Evolutionary conservation across 257 asterid genomes (phyloP).

Genomic region (Salvia miltiorrhiza): DNA sequence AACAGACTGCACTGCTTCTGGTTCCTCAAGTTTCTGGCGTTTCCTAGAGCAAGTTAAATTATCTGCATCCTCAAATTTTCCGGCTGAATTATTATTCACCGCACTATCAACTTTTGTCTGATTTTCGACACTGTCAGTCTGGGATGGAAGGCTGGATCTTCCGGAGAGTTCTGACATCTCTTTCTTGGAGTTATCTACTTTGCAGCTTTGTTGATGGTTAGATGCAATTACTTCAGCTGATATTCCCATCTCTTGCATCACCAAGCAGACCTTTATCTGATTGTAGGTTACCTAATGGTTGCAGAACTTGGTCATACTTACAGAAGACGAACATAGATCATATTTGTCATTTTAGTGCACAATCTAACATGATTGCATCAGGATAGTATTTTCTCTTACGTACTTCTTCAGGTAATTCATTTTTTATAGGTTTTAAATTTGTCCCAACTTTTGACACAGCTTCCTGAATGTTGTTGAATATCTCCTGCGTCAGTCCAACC

Average conservation of each 20-base stretch:
- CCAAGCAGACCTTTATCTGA: conserved; percentile 60
- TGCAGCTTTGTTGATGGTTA: conserved; percentile 23
- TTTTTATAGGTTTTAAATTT: conserved; percentile 78
- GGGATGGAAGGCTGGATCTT: conserved; percentile 12
- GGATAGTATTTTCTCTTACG: conserved; percentile 7
- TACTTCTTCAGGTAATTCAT: conserved; percentile 89
- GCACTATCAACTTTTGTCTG: background rate
- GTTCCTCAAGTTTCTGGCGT: conserved; percentile 53
- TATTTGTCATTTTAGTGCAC: background rate
- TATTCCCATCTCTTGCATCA: conserved; percentile 59
- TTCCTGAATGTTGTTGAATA: conserved; percentile 38
- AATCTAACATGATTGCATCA: conserved; percentile 6
- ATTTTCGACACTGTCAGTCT: background rate
- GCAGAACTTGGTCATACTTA: conserved; percentile 9
- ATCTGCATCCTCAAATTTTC: conserved; percentile 20
- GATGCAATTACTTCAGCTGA: conserved; percentile 30
- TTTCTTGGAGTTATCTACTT: conserved; percentile 25
- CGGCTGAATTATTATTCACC: conserved; percentile 4
- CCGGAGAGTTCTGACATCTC: conserved; percentile 26
- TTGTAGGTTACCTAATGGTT: conserved; percentile 54
- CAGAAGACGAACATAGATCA: background rate
- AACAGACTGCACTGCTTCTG: conserved; percentile 24
- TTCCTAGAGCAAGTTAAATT: conserved; percentile 34
- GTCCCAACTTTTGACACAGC: conserved; percentile 65
- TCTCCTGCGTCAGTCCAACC: conserved; percentile 57